Evolutionary conservation across 2,329 filamentous ascomycete species (phyloP), one percentile per base, ranked within the genome.

Genomic region (Trichoderma oligosporum): DNA sequence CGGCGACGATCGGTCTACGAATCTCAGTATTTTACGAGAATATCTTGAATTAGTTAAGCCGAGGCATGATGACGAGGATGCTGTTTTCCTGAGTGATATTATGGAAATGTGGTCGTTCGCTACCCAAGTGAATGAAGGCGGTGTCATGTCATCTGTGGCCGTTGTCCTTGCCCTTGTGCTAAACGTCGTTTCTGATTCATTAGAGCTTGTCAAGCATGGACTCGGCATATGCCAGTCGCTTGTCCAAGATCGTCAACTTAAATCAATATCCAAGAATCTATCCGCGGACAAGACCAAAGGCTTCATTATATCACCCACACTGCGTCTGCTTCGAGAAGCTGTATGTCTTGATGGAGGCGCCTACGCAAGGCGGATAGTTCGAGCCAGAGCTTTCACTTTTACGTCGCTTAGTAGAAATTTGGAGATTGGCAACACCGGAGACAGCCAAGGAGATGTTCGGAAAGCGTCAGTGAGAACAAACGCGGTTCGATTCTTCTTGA

Each of bases 21-120:
- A 78, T 63, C 73, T 75, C 69, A 73, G 74, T 68, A 86, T 93
- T 52, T 74, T 93, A 29, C 79, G 79, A 62, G 83, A 89, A 63
- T 94, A 87, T 68, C 81, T 94, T 47, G 77, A 84, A 44, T 73
- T 76, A 7, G 74, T 79, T 55, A 79, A 77, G 63, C 79, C 82
- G 1, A 70, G 72, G 63, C 72, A 76, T 52, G 67, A 70, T 53
- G 68, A 70, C 44, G 71, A 76, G 56, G 74, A 77, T 56, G 78
- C 82, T 6, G 77, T 86, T 22, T 90, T 86, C 64, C 81, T 97
- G 27, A 75, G 81, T 2, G 90, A 96, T 65, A 75, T 97, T 36
- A 88, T 95, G 73, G 88, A 95, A 65, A 91, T 86, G 59, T 97
- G 93, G 93, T 85, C 84, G 46, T 91, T 89, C 74, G 91, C 89